Evolutionary conservation across 2,329 filamentous ascomycete genomes (phyloP), one percentile per base, ranked within the genome.

Genomic region (Xenosphaeropsis pyriputrescens): DNA sequence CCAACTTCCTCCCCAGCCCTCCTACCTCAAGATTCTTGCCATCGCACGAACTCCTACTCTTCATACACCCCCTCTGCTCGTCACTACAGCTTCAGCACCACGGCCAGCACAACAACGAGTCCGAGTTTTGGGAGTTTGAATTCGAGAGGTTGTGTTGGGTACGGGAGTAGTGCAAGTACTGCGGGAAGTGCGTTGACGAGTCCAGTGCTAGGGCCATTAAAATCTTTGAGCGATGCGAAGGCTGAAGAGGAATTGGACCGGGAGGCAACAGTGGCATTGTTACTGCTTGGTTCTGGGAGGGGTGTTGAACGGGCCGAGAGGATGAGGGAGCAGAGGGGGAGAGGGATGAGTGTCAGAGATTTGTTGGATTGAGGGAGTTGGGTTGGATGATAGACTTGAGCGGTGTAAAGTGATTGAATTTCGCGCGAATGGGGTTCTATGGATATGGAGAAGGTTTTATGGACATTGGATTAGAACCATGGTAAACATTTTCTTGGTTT

Each of bases 251-350:
- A 77, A 36, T 78, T 50, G 30, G 51, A 72, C 50, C 60, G 62
- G 26, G 72, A 77, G 36, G 88, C 85, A 1, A 91, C 85, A 6
- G 79, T 85, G 11, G 88, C 86, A 3, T 57, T 94, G 47, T 59
- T 94, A 55, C 93, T 94, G 86, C 63, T 95, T 41, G 93, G 88
- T 47, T 75, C 68, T 38, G 85, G 91, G 54, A 72, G 84, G 31
- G 22, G 22, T 26, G 22, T 3, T 68, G 84, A 29, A 67, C 65
- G 29, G 42, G 50, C 45, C 36, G n/a, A 14, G 19, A 16, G 6
- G 18, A 18, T 29, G 40, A 47, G 5, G 50, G 55, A n/a, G n/a
- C n/a, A n/a, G 31, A 54, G 55, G 35, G 59, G 59, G 29, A 56
- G 63, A 35, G 64, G 67, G 2, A 70, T 71, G 62, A 72, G 67